A percentile compares a stretch with the other conserved stretches of the same genome.
Evolutionary conservation across 768 basidiomycete species (phyloP).

Genomic region (Mycena belliarum): DNA sequence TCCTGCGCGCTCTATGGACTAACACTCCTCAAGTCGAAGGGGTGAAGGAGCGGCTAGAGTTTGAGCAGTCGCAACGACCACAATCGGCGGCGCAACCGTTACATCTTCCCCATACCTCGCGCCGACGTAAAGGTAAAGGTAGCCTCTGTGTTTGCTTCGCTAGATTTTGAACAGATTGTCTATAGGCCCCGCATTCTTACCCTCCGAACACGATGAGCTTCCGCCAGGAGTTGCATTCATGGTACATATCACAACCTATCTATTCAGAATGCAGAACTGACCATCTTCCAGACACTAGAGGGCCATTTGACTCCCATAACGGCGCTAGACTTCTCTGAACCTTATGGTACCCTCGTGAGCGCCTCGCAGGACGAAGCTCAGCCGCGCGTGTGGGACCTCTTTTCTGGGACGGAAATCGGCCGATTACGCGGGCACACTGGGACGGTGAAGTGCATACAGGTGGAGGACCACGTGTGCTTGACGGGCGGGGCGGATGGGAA

Average conservation of each 20-base stretch:
- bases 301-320: slow-evolving; percentile 81
- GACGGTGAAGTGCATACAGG: slow-evolving; percentile 87
- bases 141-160: background rate
- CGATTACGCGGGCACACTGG: slow-evolving; percentile 80
- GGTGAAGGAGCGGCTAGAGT: slow-evolving; percentile 79
- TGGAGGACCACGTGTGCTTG: slow-evolving; percentile 87
- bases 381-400: slow-evolving; percentile 93
- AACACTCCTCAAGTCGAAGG: slow-evolving; percentile 69
- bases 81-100: slow-evolving; percentile 37
- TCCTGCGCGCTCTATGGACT: background rate
- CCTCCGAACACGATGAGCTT: slow-evolving; percentile 95
- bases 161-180: slow-evolving; percentile 1
- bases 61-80: slow-evolving; percentile 53
- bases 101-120: slow-evolving; percentile 59
- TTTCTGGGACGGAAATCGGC: slow-evolving; percentile 85
- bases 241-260: slow-evolving; percentile 46
- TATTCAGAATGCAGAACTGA: background rate
- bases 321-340: slow-evolving; percentile 93
- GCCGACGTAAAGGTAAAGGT: slow-evolving; percentile 63
- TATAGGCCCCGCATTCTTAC: slow-evolving; percentile 89
- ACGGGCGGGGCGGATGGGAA: slow-evolving; percentile 89
- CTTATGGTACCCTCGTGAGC: slow-evolving; percentile 91
- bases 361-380: slow-evolving; percentile 84
- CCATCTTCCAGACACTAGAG: slow-evolving; percentile 64
- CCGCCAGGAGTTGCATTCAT: slow-evolving; percentile 96